Percentiles rank a stretch among this genome's conserved stretches.
These are phyloP conservation scores for Elongisporangium anandrum DNA, from an alignment of 352 stramenopile genomes.

Conservation along the genomic window DNA sequence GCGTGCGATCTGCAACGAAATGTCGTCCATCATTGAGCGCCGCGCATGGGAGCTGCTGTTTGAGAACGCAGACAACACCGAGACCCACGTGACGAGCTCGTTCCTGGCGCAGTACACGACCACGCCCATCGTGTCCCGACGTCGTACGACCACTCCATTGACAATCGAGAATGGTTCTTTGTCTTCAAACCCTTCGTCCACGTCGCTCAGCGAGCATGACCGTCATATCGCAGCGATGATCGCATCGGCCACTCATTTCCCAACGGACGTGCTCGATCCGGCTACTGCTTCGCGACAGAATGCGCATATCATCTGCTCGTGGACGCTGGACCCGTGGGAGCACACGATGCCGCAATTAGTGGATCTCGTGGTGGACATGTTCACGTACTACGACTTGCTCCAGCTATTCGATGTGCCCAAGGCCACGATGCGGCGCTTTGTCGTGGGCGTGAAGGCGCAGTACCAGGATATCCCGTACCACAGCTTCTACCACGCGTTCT, in stretches of 20 bases:
- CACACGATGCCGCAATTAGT: constrained; percentile 58
- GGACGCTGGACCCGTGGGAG: constrained; percentile 62
- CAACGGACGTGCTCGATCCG: constrained; percentile 10
- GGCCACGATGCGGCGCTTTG: constrained; percentile 59
- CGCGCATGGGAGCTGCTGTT: constrained; percentile 75
- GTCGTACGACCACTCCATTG: constrained; percentile 14
- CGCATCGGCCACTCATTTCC: constrained; percentile 21
- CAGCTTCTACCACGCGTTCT: constrained; percentile 84
- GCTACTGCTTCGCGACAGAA: constrained; percentile 9
- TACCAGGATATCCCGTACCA: constrained; percentile 85
- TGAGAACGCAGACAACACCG: constrained; percentile 38
- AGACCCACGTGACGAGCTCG: constrained; percentile 51
- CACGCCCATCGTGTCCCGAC: constrained; percentile 29
- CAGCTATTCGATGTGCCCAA: constrained; percentile 46
- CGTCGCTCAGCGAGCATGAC: constrained; percentile 20
- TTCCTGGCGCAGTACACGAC: constrained; percentile 78
- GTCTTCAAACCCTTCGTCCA: neutral
- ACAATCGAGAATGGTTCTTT: constrained; percentile 15
- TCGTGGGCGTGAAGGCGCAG: constrained; percentile 59
- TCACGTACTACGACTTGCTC: constrained; percentile 62
- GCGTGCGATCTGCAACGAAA: constrained; percentile 55
- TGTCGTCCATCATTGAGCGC: constrained; percentile 58
- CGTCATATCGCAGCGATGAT: constrained; percentile 27
- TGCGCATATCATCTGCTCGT: constrained; percentile 23
- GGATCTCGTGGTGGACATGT: constrained; percentile 68